Conservation (phyloP, 768 basidiomycete genomes). For the Russula abietina region DNA sequence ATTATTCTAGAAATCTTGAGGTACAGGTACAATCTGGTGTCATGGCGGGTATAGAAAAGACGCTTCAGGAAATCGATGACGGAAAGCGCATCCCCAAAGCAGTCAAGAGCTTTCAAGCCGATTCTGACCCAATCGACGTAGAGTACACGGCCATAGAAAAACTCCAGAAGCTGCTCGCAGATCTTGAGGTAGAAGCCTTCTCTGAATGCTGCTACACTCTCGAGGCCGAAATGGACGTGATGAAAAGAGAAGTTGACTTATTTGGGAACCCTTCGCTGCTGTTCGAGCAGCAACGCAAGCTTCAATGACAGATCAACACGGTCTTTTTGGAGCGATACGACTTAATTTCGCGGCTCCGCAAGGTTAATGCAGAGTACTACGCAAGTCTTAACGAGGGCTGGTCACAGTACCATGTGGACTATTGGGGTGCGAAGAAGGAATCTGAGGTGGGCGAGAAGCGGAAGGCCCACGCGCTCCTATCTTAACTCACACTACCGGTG, state of each 20-base stretch:
- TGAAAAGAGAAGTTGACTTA: slow-evolving; percentile 60
- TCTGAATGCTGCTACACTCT: slow-evolving; percentile 77
- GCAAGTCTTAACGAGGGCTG: slow-evolving; percentile 83
- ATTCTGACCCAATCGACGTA: slow-evolving; percentile 75
- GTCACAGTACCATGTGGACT: slow-evolving; percentile 61
- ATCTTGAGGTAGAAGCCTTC: slow-evolving; percentile 78
- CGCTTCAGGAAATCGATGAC: slow-evolving; percentile 35
- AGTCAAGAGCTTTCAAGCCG: slow-evolving; percentile 75
- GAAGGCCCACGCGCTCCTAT: too few species aligned
- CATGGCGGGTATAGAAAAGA: too few species aligned
- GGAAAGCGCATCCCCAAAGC: slow-evolving; percentile 62
- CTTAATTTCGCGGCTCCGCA: slow-evolving; percentile 61
- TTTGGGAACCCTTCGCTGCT: too few species aligned
- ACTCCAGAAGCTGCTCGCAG: slow-evolving; percentile 76
- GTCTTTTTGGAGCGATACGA: slow-evolving; percentile 56
- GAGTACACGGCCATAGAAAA: slow-evolving; percentile 71
- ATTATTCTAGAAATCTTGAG: slow-evolving; percentile 60
- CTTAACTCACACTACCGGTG: too few species aligned
- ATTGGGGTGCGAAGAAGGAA: slow-evolving; percentile 64
- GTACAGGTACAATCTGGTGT: slow-evolving; percentile 53
- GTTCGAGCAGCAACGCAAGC: too few species aligned
- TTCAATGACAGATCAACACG: too few species aligned
- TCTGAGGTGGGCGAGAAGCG: slow-evolving; percentile 57
- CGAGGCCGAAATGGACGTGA: slow-evolving; percentile 74
- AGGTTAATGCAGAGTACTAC: slow-evolving; percentile 78